phyloP scores from a whole-genome alignment of 2,329 filamentous ascomycete genomes.

The Aspergillus fijiensis region DNA sequence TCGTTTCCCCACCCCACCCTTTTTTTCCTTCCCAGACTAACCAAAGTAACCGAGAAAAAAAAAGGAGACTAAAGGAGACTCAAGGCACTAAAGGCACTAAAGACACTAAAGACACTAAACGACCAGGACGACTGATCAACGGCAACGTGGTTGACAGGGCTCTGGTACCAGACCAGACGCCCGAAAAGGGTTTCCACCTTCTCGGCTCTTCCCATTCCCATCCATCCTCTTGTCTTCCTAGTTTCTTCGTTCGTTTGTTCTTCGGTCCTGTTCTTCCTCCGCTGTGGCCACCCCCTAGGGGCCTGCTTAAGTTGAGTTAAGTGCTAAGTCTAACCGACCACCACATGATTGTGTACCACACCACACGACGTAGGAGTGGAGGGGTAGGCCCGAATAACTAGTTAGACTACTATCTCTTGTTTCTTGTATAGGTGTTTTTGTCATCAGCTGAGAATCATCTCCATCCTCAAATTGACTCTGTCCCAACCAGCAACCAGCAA shows the following conservation, averaged over 20 bases:
- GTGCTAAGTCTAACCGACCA: not conserved
- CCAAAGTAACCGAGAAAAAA: not conserved
- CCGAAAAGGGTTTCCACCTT: conserved; percentile 13
- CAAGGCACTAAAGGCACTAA: not conserved
- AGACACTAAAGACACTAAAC: not conserved
- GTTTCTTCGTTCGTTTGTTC: not conserved
- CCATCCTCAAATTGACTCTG: not conserved
- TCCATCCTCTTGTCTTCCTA: not conserved
- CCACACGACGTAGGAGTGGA: not conserved
- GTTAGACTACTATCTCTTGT: not conserved
- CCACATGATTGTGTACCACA: too few species aligned
- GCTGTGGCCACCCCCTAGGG: not conserved
- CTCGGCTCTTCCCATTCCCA: conserved; percentile 8
- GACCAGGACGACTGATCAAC: conserved; percentile 19
- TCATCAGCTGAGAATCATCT: too few species aligned
- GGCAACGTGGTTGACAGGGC: conserved; percentile 30
- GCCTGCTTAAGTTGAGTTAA: not conserved
- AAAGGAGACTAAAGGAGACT: not conserved
- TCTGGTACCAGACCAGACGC: conserved; percentile 10
- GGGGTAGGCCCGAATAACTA: not conserved
- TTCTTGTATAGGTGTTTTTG: too few species aligned
- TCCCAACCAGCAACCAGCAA: not conserved
- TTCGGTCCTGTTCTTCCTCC: not conserved
- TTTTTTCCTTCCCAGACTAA: too few species aligned
- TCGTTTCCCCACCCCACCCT: not conserved